Base-by-base conservation (phyloP, 768 basidiomycete species). In the Phaeotremella skinneri region DNA sequence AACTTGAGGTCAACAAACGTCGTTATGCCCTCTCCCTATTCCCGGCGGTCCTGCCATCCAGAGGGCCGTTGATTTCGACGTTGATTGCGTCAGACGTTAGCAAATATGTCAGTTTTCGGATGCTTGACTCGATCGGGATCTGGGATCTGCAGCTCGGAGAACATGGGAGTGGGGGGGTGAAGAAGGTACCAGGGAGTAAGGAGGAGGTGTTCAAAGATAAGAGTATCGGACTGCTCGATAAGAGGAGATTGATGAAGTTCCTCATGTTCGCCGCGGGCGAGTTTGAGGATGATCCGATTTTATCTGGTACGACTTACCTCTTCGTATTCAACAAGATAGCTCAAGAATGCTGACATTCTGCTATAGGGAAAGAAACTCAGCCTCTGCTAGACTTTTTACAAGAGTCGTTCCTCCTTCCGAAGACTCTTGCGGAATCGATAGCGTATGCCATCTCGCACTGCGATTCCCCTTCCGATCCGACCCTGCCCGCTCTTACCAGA, bases 151-250 rank as follows among this genome's bases (percentile, higher is more conserved):
- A 21, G 79, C 82, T 1, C 3, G 53, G 27, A 13, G 14, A 48
- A 4, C 48, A 39, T 13, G 48, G 34, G 32, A 50, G 62, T 74
- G 73, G 52, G 64, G 21, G 71, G 84, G 45, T 65, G 53, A 83
- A 83, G 66, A 82, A 77, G 50, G 93, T 97, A 0, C 94, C 94
- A 1, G 86, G 86, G 30, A 89, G 85, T 78, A 97, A 96, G 75
- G 92, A 92, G 75, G 88, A 90, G 58, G 83, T 98, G 2, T 97
- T 98, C 83, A 91, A 88, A 79, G 86, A 84, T 78, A 85, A 85
- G 69, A 81, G 81, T 7, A 83, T 97, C 6, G 81, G 81, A 5
- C 81, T 97, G 11, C 73, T 92, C 30, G 90, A 93, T 62, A 98
- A 97, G 79, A 80, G 93, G 43, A 82, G 89, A 30, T 79, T 98